phyloP scores from a whole-genome alignment of 1,139 yeast genomes.

The Nadsonia starkeyi-henricii region DNA sequence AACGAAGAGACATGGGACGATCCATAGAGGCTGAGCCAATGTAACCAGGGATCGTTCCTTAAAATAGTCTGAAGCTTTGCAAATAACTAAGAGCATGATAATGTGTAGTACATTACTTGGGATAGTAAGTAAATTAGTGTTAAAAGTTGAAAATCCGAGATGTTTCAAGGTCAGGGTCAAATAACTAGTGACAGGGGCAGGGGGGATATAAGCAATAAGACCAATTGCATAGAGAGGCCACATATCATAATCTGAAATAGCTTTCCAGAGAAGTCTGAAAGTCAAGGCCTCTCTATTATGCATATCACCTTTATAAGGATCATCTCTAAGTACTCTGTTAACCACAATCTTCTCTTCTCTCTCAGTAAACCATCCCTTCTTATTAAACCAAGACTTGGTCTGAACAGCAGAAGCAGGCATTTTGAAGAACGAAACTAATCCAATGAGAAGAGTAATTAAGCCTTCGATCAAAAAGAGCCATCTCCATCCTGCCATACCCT shows the following conservation, averaged over 20 bases:
- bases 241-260: constrained; percentile 39
- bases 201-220: constrained; percentile 29
- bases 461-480: constrained; percentile 50
- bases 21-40: constrained; percentile 23
- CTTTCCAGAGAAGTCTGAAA: constrained; percentile 26
- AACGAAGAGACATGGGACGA: constrained; percentile 27
- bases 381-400: constrained; percentile 35
- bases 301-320: constrained; percentile 56
- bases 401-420: constrained; percentile 45
- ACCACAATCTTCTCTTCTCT: constrained; percentile 47
- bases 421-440: constrained; percentile 33
- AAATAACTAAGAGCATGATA: constrained; percentile 24
- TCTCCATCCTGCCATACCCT: constrained; percentile 36
- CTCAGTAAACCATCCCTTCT: constrained; percentile 46
- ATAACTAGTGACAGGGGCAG: constrained; percentile 32
- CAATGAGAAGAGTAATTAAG: constrained; percentile 34
- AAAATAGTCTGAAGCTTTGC: constrained; percentile 33
- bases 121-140: constrained; percentile 41
- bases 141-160: constrained; percentile 43
- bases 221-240: constrained; percentile 47
- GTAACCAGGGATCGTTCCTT: constrained; percentile 23
- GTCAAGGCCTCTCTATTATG: constrained; percentile 45
- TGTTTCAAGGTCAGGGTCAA: constrained; percentile 37
- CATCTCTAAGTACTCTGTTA: constrained; percentile 47
- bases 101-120: constrained; percentile 33